phyloP scores from a whole-genome alignment of 257 asterid genomes.

The Przewalskia tangutica region DNA sequence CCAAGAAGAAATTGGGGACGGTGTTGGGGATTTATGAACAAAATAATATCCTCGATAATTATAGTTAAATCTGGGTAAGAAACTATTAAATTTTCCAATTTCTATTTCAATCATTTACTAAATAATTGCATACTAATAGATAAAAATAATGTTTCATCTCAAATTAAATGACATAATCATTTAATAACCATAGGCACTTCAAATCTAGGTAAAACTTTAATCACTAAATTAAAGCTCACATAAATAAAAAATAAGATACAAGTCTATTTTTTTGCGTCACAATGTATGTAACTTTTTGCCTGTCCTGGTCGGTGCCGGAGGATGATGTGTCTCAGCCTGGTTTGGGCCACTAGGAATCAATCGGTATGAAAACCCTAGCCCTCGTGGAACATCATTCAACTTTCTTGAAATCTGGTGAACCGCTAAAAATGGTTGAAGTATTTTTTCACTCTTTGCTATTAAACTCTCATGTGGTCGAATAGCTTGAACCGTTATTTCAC shows the following conservation, averaged over 20 bases:
- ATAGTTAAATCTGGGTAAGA: background rate
- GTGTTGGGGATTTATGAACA: no score
- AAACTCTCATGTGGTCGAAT: background rate
- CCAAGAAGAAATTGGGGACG: no score
- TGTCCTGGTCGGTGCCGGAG: background rate
- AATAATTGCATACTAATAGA: background rate
- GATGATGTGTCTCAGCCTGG: background rate
- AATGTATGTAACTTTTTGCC: background rate
- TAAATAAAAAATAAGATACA: background rate
- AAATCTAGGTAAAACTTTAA: background rate
- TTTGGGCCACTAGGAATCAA: background rate
- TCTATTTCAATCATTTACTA: background rate
- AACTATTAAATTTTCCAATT: background rate
- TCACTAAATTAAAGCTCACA: background rate
- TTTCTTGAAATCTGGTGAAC: background rate
- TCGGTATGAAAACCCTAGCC: background rate
- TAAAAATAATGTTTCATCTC: background rate
- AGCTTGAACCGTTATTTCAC: background rate
- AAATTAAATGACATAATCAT: background rate
- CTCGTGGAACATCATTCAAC: background rate
- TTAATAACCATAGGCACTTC: background rate
- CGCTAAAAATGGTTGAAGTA: background rate
- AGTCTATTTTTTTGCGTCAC: background rate
- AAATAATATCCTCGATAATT: background rate
- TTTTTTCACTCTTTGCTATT: background rate